Evolutionary conservation across 2,329 filamentous ascomycete genomes (phyloP).

Genomic region (Diaporthe vexans): DNA sequence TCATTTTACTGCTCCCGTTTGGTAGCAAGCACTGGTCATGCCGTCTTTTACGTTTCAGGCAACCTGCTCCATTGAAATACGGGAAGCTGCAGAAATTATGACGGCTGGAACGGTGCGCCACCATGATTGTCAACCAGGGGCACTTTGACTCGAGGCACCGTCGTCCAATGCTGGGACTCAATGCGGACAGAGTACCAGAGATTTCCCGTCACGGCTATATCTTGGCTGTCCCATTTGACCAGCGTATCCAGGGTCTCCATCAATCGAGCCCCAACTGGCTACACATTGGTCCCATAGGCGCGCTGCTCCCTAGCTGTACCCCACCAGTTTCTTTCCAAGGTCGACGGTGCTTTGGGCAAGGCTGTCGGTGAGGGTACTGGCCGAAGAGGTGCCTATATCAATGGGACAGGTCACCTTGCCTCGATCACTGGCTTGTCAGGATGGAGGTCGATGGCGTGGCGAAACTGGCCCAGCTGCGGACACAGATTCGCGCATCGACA

Average conservation of each 20-base stretch:
- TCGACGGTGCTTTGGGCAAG: constrained; percentile 19
- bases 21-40: constrained; percentile 48
- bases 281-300: constrained; percentile 26
- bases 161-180: constrained; percentile 41
- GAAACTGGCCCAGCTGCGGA: constrained; percentile 10
- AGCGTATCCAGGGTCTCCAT: constrained; percentile 22
- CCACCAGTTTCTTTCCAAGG: constrained; percentile 37
- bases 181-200: constrained; percentile 32
- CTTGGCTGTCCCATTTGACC: constrained; percentile 23
- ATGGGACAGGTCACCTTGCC: not conserved
- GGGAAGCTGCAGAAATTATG: constrained; percentile 56
- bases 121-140: constrained; percentile 50
- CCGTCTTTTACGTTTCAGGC: constrained; percentile 47
- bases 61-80: constrained; percentile 46
- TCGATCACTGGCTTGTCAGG: not conserved
- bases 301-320: constrained; percentile 30
- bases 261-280: constrained; percentile 24
- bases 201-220: constrained; percentile 10
- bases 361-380: not conserved
- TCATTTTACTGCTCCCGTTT: constrained; percentile 51
- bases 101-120: constrained; percentile 50
- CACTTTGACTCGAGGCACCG: constrained; percentile 56
- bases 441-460: constrained; percentile 1
- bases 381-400: not conserved
- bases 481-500: not conserved